Conservation (phyloP, 2,329 filamentous ascomycete genomes). For the Simplicillium aogashimaense region DNA sequence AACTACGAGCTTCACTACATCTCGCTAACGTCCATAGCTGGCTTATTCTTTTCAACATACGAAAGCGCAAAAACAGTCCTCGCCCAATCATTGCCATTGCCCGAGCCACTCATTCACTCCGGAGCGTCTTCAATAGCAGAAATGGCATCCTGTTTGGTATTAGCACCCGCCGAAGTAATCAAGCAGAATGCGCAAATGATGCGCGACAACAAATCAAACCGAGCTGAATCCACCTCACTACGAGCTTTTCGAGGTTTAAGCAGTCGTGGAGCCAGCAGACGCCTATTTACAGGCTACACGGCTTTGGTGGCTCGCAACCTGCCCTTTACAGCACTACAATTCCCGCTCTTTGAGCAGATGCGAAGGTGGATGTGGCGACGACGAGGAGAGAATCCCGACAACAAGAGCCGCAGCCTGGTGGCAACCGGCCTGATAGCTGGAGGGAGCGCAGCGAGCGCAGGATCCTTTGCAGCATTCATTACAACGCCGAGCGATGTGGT, state of each 20-base stretch:
- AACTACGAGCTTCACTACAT: too few relatives aligned
- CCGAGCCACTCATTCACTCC: slow-evolving; percentile 61
- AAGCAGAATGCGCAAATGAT: slow-evolving; percentile 94
- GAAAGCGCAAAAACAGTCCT: slow-evolving; percentile 64
- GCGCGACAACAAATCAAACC: slow-evolving; percentile 13
- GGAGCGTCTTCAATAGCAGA: slow-evolving; percentile 68
- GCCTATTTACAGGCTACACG: slow-evolving; percentile 62
- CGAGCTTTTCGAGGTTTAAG: slow-evolving; percentile 38
- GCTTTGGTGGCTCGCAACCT: slow-evolving; percentile 75
- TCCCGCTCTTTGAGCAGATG: slow-evolving; percentile 73
- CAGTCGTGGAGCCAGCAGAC: slow-evolving; percentile 45
- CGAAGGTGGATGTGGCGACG: slow-evolving; percentile 39
- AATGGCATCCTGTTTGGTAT: slow-evolving; percentile 73
- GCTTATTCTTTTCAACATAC: slow-evolving; percentile 85
- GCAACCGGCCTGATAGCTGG: slow-evolving; percentile 67
- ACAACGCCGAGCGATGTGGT: slow-evolving; percentile 86
- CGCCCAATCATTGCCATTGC: slow-evolving; percentile 41
- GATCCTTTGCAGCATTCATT: slow-evolving; percentile 64
- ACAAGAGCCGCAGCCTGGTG: slow-evolving; percentile 28
- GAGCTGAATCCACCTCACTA: slow-evolving; percentile 31
- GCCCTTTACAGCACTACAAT: slow-evolving; percentile 81
- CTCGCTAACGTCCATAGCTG: slow-evolving; percentile 39
- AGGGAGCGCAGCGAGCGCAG: slow-evolving; percentile 61
- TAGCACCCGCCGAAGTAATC: slow-evolving; percentile 82
- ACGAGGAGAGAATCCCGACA: slow-evolving; percentile 15